These are phyloP conservation scores for Rubia peregrina DNA, from an alignment of 305 asterid species.

Conservation along the genomic window DNA sequence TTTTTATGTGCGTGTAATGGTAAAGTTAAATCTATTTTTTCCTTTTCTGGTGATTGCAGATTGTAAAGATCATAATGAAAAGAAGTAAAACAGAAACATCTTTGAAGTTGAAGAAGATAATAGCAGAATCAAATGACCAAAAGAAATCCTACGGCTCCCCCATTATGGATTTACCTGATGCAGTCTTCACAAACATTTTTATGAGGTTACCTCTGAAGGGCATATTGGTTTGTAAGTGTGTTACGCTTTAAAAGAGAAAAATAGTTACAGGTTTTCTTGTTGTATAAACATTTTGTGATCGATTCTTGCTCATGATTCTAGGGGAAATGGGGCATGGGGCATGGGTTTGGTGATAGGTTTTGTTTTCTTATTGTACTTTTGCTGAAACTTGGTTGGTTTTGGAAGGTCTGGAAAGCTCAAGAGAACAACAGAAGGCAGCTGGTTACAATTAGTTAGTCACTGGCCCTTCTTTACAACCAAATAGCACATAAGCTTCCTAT, in stretches of 20 bases:
- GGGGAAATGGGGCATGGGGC: background rate
- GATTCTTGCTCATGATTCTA: no score
- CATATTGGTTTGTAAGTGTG: conserved; percentile 6
- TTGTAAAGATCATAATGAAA: background rate
- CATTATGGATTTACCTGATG: conserved; percentile 6
- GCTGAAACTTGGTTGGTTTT: conserved; percentile 16
- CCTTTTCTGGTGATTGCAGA: background rate
- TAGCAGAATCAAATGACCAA: background rate
- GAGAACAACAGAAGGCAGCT: conserved; percentile 38
- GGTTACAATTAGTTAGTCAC: conserved; percentile 44
- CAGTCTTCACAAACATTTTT: background rate
- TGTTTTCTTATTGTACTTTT: background rate
- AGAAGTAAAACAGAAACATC: background rate
- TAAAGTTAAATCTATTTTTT: background rate
- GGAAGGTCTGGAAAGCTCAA: conserved; percentile 71
- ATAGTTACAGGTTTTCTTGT: no score
- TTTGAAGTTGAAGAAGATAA: background rate
- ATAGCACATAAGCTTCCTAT: conserved; percentile 40
- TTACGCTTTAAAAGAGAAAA: no score
- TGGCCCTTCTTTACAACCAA: conserved; percentile 54
- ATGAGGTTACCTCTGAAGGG: conserved; percentile 13
- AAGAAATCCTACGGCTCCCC: background rate
- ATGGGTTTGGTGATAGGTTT: background rate
- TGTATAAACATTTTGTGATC: no score
- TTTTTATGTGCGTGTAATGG: background rate